Evolutionary conservation across 2,329 filamentous ascomycete genomes (phyloP).

Genomic region (Botrytis porri): DNA sequence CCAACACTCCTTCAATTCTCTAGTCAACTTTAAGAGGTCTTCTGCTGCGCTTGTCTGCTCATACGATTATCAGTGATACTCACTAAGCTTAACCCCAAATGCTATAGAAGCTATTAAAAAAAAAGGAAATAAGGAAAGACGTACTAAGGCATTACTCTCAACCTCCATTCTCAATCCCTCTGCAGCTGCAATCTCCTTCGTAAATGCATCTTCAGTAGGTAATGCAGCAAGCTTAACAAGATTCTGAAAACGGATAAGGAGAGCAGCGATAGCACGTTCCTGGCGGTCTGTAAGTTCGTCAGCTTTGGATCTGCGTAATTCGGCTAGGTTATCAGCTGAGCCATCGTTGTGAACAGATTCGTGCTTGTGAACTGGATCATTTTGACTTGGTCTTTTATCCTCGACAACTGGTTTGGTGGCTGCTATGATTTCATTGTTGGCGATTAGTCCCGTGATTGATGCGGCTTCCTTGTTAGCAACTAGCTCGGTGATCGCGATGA

Average conservation of each 20-base stretch:
- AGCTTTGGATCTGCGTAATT: constrained; percentile 9
- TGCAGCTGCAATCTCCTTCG: constrained; percentile 36
- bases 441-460: background rate
- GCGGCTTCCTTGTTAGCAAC: background rate
- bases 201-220: constrained; percentile 33
- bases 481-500: background rate
- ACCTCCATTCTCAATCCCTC: constrained; percentile 37
- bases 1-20: constrained; percentile 51
- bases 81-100: background rate
- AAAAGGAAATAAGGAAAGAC: background rate
- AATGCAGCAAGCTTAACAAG: constrained; percentile 38
- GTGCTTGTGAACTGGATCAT: background rate
- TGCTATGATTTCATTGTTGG: background rate
- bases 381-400: background rate
- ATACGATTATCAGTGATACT: background rate
- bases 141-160: constrained; percentile 37
- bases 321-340: background rate
- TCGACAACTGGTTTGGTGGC: background rate
- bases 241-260: constrained; percentile 46
- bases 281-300: constrained; percentile 44
- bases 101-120: background rate
- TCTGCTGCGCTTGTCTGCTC: constrained; percentile 38
- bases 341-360: background rate
- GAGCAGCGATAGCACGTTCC: constrained; percentile 44
- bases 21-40: constrained; percentile 47